A percentile compares a stretch with the other conserved stretches of the same genome.
phyloP scores from a whole-genome alignment of 306 rosid species.

The Astragalus membranaceus region DNA sequence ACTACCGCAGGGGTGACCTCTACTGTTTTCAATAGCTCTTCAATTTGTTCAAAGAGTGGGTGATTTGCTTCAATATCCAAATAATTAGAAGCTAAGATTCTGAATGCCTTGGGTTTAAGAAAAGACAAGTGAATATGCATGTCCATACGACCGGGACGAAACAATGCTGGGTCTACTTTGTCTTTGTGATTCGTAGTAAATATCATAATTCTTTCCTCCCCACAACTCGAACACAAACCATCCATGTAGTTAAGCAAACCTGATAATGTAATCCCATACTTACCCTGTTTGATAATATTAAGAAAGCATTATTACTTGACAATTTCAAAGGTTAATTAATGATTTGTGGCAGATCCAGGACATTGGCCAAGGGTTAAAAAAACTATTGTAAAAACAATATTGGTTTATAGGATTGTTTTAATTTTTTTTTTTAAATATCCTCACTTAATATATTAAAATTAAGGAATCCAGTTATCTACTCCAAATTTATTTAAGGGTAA shows the following conservation, averaged over 20 bases:
- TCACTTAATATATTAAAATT: too few species aligned
- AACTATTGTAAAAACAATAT: too few species aligned
- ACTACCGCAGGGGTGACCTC: constrained; percentile 48
- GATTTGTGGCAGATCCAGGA: too few species aligned
- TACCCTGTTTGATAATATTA: too few species aligned
- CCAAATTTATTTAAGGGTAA: too few species aligned
- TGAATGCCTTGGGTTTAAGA: constrained; percentile 34
- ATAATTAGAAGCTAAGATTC: constrained; percentile 35
- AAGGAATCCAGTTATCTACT: too few species aligned
- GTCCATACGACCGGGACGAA: constrained; percentile 60
- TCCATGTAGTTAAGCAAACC: constrained; percentile 45
- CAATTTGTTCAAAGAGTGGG: constrained; percentile 15
- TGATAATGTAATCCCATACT: constrained; percentile 21
- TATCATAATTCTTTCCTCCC: constrained; percentile 56
- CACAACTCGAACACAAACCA: constrained; percentile 55
- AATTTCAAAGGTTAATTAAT: too few species aligned
- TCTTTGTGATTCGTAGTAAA: constrained; percentile 59
- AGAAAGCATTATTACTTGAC: too few species aligned
- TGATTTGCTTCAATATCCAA: constrained; percentile 16
- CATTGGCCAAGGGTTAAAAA: too few species aligned
- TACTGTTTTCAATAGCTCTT: constrained; percentile 21
- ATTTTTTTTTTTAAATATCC: too few species aligned
- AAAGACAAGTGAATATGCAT: constrained; percentile 53
- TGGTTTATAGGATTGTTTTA: too few species aligned
- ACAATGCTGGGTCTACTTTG: constrained; percentile 40